A percentile compares a stretch with the other conserved stretches of the same genome.
These are phyloP conservation scores for Neurospora tetrasperma DNA, from an alignment of 495 filamentous ascomycete species.

Conservation along the genomic window DNA sequence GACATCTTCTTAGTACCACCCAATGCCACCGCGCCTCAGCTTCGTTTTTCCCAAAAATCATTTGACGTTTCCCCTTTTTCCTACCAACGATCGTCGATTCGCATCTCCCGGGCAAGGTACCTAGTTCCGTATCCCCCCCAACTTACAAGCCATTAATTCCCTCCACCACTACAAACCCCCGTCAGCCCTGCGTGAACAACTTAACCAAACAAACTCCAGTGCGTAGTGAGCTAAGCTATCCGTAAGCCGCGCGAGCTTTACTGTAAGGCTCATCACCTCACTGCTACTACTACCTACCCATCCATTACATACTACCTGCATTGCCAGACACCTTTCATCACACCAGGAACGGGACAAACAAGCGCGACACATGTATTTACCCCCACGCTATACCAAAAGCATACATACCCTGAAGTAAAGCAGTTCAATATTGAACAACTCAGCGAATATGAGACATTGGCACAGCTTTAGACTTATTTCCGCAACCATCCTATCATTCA, in stretches of 20 bases:
- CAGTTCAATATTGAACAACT: background rate
- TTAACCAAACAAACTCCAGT: background rate
- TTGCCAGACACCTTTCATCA: background rate
- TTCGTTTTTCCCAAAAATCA: background rate
- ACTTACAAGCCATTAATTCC: background rate
- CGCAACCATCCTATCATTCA: no score
- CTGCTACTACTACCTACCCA: no score
- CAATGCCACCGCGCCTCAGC: background rate
- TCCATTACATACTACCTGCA: no score
- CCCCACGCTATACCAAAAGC: background rate
- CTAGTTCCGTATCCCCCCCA: background rate
- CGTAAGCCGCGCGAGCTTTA: background rate
- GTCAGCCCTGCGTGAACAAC: background rate
- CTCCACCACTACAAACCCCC: background rate
- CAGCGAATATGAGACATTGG: background rate
- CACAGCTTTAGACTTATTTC: no score
- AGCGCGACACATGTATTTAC: background rate
- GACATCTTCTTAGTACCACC: background rate
- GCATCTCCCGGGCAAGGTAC: background rate
- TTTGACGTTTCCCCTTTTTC: background rate
- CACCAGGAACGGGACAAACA: background rate
- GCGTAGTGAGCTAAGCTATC: background rate
- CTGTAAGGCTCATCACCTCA: background rate
- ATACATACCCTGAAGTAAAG: background rate
- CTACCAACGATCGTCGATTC: background rate